Evolutionary conservation across 2,329 filamentous ascomycete genomes (phyloP).

Genomic region (Verticillium tricorpus): DNA sequence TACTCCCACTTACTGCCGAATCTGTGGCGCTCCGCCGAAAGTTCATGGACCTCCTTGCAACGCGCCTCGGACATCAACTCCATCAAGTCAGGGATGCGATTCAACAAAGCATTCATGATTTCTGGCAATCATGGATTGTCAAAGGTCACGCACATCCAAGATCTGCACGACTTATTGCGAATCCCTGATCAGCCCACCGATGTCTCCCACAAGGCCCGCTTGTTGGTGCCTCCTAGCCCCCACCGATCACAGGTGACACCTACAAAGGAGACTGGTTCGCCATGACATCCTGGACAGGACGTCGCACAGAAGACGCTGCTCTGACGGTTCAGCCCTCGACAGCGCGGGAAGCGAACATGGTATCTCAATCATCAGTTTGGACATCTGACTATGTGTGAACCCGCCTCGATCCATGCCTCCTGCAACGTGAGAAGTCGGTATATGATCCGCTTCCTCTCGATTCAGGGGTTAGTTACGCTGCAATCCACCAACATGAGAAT

Average conservation of each 20-base stretch:
- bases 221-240: not conserved
- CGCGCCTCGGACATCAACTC: not conserved
- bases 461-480: not conserved
- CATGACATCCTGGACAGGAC: not conserved
- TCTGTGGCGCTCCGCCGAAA: not conserved
- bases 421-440: not conserved
- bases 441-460: not conserved
- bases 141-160: not conserved
- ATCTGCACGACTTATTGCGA: not conserved
- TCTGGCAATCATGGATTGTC: not conserved
- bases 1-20: not conserved
- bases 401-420: not conserved
- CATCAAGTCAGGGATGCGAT: not conserved
- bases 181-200: not conserved
- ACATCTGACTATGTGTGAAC: not conserved
- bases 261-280: no score
- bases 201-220: not conserved
- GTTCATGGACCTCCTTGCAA: not conserved
- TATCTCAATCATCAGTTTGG: not conserved
- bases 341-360: not conserved
- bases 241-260: not conserved
- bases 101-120: not conserved
- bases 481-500: not conserved
- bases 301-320: not conserved
- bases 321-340: not conserved